Evolutionary conservation across 306 rosid genomes (phyloP).

Genomic region (Potentilla sterilis): DNA sequence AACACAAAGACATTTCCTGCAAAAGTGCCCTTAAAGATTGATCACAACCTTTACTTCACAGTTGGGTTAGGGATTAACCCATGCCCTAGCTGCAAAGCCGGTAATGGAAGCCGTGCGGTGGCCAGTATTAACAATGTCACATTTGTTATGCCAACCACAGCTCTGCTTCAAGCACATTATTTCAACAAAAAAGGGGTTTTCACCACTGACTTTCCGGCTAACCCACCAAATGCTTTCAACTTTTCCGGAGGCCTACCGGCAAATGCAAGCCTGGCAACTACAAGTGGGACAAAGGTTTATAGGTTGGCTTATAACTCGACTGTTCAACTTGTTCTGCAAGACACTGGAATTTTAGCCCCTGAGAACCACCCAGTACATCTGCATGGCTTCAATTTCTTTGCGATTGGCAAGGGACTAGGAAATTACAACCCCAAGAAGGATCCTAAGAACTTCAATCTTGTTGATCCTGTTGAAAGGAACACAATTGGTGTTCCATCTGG

Average conservation of each 20-base stretch:
- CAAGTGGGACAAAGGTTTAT: slow-evolving; percentile 52
- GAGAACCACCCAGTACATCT: slow-evolving; percentile 87
- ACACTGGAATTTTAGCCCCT: slow-evolving; percentile 58
- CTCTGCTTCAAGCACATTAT: slow-evolving; percentile 72
- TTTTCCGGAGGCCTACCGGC: slow-evolving; percentile 44
- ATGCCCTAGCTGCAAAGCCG: slow-evolving; percentile 65
- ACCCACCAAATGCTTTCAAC: slow-evolving; percentile 58
- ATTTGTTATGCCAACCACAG: slow-evolving; percentile 74
- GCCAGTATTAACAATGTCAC: slow-evolving; percentile 70
- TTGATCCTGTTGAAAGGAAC: slow-evolving; percentile 87
- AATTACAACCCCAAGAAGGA: slow-evolving; percentile 57
- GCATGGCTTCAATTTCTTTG: slow-evolving; percentile 82
- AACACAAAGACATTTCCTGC: slow-evolving; percentile 73
- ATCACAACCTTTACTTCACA: slow-evolving; percentile 65
- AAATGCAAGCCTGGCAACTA: slow-evolving; percentile 42
- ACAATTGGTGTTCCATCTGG: slow-evolving; percentile 78
- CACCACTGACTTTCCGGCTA: slow-evolving; percentile 71
- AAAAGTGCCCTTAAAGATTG: slow-evolving; percentile 51
- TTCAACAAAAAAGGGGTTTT: slow-evolving; percentile 64
- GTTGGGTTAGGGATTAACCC: slow-evolving; percentile 65
- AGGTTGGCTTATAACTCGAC: slow-evolving; percentile 52
- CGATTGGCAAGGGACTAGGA: slow-evolving; percentile 63
- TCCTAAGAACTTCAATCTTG: slow-evolving; percentile 54
- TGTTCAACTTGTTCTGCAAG: slow-evolving; percentile 68
- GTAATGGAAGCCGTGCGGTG: slow-evolving; percentile 74